These are phyloP conservation scores for Marasmius sp. DNA, from an alignment of 1,284 basidiomycete species.

Conservation along the genomic window DNA sequence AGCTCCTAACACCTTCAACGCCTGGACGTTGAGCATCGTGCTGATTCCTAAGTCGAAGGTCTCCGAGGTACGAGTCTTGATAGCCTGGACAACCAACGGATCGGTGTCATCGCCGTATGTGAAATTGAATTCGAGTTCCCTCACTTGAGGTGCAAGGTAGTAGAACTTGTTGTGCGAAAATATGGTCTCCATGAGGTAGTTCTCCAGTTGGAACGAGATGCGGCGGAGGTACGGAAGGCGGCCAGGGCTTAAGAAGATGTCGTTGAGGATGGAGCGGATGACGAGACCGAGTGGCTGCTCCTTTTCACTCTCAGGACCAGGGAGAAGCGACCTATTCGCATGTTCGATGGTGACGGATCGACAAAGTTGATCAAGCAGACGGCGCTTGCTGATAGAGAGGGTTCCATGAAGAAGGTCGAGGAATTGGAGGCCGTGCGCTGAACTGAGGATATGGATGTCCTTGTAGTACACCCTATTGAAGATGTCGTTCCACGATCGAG, in stretches of 20 bases:
- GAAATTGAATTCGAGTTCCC: neutral
- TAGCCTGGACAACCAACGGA: neutral
- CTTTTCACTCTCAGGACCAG: neutral
- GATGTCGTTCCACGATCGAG: neutral
- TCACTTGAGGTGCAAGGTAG: neutral
- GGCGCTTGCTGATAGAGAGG: neutral
- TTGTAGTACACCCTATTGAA: neutral
- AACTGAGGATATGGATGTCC: neutral
- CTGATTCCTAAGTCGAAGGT: neutral
- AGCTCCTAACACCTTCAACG: neutral
- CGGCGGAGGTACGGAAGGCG: neutral
- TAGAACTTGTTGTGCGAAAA: neutral
- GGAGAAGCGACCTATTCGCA: neutral
- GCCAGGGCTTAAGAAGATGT: neutral
- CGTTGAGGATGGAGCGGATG: neutral
- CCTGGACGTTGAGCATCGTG: neutral
- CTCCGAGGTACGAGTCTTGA: neutral
- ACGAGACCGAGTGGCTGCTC: neutral
- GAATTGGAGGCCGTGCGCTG: neutral
- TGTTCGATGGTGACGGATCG: neutral
- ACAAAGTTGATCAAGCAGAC: neutral
- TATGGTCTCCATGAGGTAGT: neutral
- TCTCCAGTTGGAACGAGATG: neutral
- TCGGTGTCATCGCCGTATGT: neutral
- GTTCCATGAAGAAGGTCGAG: neutral